Evolutionary conservation across 805 yeast species (phyloP), one percentile per base, ranked within the genome.

Genomic region (Nakazawaea ambrosiae): DNA sequence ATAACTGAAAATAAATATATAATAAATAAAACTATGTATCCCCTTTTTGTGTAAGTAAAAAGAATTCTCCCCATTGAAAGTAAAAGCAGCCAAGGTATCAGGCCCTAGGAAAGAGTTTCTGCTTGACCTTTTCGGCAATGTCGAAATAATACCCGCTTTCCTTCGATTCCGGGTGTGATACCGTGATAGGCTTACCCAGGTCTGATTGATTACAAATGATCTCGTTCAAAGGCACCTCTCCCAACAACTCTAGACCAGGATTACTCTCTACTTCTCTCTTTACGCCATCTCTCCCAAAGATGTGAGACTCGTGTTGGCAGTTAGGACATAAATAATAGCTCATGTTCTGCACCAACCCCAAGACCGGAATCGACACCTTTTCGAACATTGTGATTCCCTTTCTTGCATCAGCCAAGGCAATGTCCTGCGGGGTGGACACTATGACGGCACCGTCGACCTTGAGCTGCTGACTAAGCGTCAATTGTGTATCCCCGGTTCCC

Each of bases 401-500:
- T 16, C 77, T 73, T 0, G 86, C 94, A 53, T 86, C 95, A 5
- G 80, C 67, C 19, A 85, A 56, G 0, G 95, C 95, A 28, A 86
- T 73, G 45, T 86, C 95, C 54, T 86, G 95, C 0, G 94, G 90
- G 0, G 95, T 86, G 1, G 88, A 76, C 1, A 86, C 95, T 27
- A 86, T 74, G 1, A 86, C 70, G 0, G 94, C 86, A 0, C 95
- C 95, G 48, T 78, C 82, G 0, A 86, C 73, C 32, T 70, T 68
- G n/a, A 82, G 54, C 48, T 78, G 81, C 55, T 86, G 95, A 20
- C 87, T 78, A n/a, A 86, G 65, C 0, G 94, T 81, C 38, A 86
- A 64, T 50, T 86, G 95, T 0, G 84, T 79, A 53, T 86, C 95
- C 15, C 95, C 95, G 0, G 95, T 86, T 2, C 95, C 95, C 1